Percentiles rank a stretch among this genome's conserved stretches.
Evolutionary conservation across 768 basidiomycete genomes (phyloP).

Genomic region (Dentipellis sp.): DNA sequence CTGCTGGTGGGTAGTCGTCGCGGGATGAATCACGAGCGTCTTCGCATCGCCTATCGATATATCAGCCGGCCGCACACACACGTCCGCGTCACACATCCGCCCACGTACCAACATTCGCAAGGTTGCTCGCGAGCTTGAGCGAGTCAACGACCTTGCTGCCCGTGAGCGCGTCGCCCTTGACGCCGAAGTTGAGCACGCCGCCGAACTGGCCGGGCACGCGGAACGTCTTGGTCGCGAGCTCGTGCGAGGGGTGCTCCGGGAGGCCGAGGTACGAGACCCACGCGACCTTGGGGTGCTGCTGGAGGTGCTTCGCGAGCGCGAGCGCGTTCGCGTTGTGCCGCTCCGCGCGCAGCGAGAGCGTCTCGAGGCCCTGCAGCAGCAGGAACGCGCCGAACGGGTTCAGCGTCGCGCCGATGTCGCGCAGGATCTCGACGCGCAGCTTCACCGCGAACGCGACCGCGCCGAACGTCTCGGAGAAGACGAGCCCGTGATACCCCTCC

Average conservation of each 20-base stretch:
- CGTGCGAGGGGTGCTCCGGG: constrained; percentile 48
- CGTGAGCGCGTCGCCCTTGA: constrained; percentile 40
- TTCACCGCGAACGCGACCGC: constrained; percentile 54
- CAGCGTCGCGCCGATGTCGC: constrained; percentile 56
- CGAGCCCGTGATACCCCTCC: constrained; percentile 69
- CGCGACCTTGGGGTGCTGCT: constrained; percentile 52
- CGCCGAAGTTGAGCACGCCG: constrained; percentile 72
- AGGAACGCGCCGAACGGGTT: constrained; percentile 72
- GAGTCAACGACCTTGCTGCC: constrained; percentile 61
- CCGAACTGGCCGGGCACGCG: constrained; percentile 45
- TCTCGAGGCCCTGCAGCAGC: constrained; percentile 73
- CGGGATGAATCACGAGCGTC: constrained; percentile 73
- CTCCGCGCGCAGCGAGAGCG: constrained; percentile 61
- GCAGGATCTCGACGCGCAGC: constrained; percentile 53
- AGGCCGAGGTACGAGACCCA: constrained; percentile 82
- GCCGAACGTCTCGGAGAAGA: constrained; percentile 60
- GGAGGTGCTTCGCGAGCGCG: constrained; percentile 53
- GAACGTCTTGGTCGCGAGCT: constrained; percentile 46
- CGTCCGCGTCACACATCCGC: not conserved
- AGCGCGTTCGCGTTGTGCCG: constrained; percentile 66
- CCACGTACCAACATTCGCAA: constrained; percentile 62
- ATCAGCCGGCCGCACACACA: constrained; percentile 3
- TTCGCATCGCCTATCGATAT: constrained; percentile 53
- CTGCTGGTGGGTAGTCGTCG: constrained; percentile 70
- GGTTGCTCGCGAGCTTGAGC: constrained; percentile 59